A percentile compares a stretch with the other conserved stretches of the same genome.
These are phyloP conservation scores for Pelargonium nanum DNA, from an alignment of 345 rosid species.

Conservation along the genomic window DNA sequence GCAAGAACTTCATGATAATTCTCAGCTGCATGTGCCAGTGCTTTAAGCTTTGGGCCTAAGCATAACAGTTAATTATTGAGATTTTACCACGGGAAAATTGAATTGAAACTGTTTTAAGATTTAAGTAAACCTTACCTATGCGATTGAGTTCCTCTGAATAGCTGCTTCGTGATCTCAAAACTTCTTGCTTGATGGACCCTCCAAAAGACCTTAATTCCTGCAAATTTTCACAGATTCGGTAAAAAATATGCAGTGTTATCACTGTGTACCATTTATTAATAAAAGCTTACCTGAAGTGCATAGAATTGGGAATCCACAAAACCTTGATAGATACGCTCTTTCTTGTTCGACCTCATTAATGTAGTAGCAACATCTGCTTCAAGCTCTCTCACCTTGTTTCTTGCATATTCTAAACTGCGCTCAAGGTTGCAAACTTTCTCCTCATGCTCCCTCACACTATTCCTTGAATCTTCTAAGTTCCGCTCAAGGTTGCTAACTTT, in stretches of 20 bases:
- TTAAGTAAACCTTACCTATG: constrained; percentile 36
- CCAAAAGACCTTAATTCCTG: constrained; percentile 59
- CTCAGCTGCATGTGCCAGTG: constrained; percentile 50
- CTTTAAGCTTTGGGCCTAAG: constrained; percentile 48
- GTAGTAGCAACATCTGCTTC: constrained; percentile 36
- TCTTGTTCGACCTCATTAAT: constrained; percentile 39
- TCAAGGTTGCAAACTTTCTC: constrained; percentile 21
- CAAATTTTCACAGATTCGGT: constrained; percentile 10
- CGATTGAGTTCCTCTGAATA: constrained; percentile 41
- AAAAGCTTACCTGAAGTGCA: constrained; percentile 43
- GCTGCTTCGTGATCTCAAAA: constrained; percentile 32
- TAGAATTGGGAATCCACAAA: constrained; percentile 38
- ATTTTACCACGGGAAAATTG: background rate
- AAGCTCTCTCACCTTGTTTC: constrained; percentile 32
- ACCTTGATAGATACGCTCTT: constrained; percentile 29
- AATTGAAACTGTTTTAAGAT: background rate
- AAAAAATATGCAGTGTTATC: constrained; percentile 5
- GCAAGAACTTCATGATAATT: constrained; percentile 61
- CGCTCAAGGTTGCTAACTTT: constrained; percentile 22
- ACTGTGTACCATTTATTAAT: background rate
- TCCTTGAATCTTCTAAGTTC: constrained; percentile 20
- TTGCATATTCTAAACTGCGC: constrained; percentile 25
- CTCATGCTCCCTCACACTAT: constrained; percentile 20
- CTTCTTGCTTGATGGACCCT: constrained; percentile 54
- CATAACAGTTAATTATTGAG: constrained; percentile 5